Base-by-base conservation (phyloP, 2,329 filamentous ascomycete genomes). In the Lecanoromycetidae sp. region DNA sequence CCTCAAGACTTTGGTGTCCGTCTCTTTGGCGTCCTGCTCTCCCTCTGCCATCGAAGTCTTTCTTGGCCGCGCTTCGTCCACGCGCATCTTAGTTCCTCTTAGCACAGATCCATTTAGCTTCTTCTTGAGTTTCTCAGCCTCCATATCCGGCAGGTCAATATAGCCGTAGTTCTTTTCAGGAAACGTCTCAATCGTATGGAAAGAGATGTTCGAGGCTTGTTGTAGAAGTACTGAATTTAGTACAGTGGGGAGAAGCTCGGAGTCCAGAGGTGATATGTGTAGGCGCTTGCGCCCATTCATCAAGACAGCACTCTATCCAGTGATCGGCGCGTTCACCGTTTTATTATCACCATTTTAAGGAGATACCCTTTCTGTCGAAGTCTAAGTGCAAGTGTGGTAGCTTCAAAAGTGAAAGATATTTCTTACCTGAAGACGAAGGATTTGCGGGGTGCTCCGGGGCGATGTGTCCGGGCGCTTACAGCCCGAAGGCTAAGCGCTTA, bases 151-250 rank as follows among this genome's bases (percentile, higher is more conserved):
- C 30, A 98, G 67, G 38, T 93, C 87, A 50, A 96, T 71, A 66
- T 84, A 98, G 47, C 90, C 91, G 77, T 87, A 98, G 44, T 77
- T 81, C 61, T 79, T 83, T 55, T 98, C 91, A 12, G 90, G 90
- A 54, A 94, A 94, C 0, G 88, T 88, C 60, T 87, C 77, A 55
- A 95, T 68, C 4, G 72, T 71, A 65, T 96, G 90, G 66, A 82
- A 95, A n/a, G 88, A 94, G 44, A 95, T 76, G 60, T 87, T 85
- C 52, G 79, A 78, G 17, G 85, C 86, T 37, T 70, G 69, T 12
- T 78, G 71, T 29, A 79, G 75, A 12, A 85, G 60, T 1, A 81
- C 75, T 1, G 80, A 71, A 19, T 85, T 79, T 39, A 98, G 65
- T 50, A 93, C 76, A 40, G 82, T 71, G 47, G 76, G 74, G 48